Conservation (phyloP, 2,329 filamentous ascomycete genomes). For the Colletotrichum nymphaeae region DNA sequence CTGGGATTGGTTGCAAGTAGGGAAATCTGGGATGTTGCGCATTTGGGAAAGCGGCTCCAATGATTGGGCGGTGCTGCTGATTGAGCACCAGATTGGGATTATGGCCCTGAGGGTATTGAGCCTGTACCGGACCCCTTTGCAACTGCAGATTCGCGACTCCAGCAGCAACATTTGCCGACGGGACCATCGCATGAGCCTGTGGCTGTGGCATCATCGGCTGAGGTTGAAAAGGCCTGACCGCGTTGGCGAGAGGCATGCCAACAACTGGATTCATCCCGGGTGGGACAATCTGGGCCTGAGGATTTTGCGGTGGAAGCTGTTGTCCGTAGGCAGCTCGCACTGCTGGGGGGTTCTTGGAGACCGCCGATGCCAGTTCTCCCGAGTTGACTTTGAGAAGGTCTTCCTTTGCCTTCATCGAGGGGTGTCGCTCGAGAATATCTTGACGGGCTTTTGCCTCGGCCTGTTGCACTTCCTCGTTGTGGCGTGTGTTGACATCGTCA, state of each 20-base stretch:
- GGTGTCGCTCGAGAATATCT: constrained; percentile 68
- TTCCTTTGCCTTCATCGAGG: constrained; percentile 66
- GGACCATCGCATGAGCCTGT: too few relatives aligned
- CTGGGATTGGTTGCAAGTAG: not conserved
- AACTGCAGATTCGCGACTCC: too few relatives aligned
- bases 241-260: too few relatives aligned
- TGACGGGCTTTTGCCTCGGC: constrained; percentile 70
- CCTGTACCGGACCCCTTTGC: too few relatives aligned
- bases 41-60: not conserved
- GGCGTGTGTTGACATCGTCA: constrained; percentile 69
- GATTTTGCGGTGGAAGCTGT: too few relatives aligned
- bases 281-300: too few relatives aligned
- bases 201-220: too few relatives aligned
- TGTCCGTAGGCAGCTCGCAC: too few relatives aligned
- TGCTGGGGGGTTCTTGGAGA: not conserved
- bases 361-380: constrained; percentile 58
- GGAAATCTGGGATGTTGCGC: not conserved
- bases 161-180: too few relatives aligned
- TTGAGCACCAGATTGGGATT: not conserved
- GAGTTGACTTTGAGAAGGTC: constrained; percentile 69
- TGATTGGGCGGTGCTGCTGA: not conserved
- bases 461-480: constrained; percentile 70
- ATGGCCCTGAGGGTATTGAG: not conserved
- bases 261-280: too few relatives aligned
- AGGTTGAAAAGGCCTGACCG: too few relatives aligned